A percentile compares a stretch with the other conserved stretches of the same genome.
Evolutionary conservation across 2,329 filamentous ascomycete species (phyloP).

Genomic region (Neocucurbitaria cava): DNA sequence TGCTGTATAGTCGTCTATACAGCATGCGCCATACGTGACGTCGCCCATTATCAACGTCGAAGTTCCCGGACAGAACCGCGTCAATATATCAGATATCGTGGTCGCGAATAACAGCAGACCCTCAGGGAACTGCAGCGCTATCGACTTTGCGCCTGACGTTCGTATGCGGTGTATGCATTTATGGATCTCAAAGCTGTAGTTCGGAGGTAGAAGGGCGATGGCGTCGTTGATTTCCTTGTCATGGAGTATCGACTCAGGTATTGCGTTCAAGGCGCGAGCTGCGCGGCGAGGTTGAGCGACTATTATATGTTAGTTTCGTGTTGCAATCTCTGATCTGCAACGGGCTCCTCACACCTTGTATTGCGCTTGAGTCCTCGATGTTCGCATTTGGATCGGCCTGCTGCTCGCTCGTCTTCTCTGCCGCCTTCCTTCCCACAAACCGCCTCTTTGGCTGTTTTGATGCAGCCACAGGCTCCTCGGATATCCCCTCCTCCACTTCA

Average conservation of each 20-base stretch:
- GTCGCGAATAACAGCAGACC: slow-evolving; percentile 94
- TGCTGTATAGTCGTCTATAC: slow-evolving; percentile 98
- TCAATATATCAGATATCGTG: slow-evolving; percentile 95
- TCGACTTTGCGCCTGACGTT: slow-evolving; percentile 76
- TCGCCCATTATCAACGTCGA: slow-evolving; percentile 99
- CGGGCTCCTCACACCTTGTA: slow-evolving; percentile 66
- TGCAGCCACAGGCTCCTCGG: slow-evolving; percentile 55
- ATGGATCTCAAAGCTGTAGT: slow-evolving; percentile 98
- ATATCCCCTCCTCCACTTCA: slow-evolving; percentile 69
- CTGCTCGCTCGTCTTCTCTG: slow-evolving; percentile 63
- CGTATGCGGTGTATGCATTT: slow-evolving; percentile 97
- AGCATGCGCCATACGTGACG: slow-evolving; percentile 97
- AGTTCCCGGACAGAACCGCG: slow-evolving; percentile 88
- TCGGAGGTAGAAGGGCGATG: slow-evolving; percentile 84
- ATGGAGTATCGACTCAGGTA: slow-evolving; percentile 85
- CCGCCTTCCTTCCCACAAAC: slow-evolving; percentile 84
- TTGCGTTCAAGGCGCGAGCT: slow-evolving; percentile 85
- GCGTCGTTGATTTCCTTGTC: slow-evolving; percentile 86
- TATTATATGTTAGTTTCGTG: slow-evolving; percentile 46
- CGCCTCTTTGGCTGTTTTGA: slow-evolving; percentile 84
- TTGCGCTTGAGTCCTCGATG: slow-evolving; percentile 68
- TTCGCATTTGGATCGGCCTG: slow-evolving; percentile 48
- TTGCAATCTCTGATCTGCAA: neutral
- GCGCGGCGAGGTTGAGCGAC: slow-evolving; percentile 75
- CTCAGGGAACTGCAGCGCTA: slow-evolving; percentile 97